Conservation (phyloP, 192 early-diverging fungal genomes). For the Coemansia sp. region DNA sequence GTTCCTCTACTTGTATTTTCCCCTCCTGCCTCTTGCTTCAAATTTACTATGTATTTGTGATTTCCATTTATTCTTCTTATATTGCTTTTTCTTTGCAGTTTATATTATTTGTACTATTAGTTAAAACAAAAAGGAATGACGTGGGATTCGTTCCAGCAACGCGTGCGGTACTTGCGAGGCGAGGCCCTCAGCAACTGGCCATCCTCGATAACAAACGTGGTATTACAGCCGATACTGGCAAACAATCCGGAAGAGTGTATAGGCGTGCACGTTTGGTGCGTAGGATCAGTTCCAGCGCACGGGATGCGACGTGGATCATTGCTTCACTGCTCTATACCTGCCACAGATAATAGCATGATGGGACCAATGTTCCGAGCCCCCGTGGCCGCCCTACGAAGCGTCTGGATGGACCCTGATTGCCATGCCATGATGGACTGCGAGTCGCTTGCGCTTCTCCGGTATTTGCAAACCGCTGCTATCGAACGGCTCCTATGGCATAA, state of each 20-base stretch:
- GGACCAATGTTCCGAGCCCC: background rate
- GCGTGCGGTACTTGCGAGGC: constrained; percentile 26
- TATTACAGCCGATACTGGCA: constrained; percentile 1
- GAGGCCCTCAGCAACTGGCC: constrained; percentile 23
- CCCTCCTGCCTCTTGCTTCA: no score
- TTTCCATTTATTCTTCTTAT: background rate
- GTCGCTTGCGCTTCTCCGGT: background rate
- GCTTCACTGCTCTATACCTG: constrained; percentile 8
- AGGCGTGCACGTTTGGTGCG: constrained; percentile 20
- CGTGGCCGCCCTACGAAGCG: constrained; percentile 14
- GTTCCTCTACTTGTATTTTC: background rate
- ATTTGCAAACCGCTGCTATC: background rate
- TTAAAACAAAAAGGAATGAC: constrained; percentile 5
- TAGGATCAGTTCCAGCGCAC: constrained; percentile 6
- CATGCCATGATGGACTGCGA: background rate
- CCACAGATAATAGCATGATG: background rate
- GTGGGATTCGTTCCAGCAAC: constrained; percentile 22
- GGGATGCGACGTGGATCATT: constrained; percentile 12
- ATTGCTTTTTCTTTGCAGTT: background rate
- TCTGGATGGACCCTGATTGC: constrained; percentile 13
- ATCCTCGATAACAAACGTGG: constrained; percentile 3
- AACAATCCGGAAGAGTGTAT: background rate
- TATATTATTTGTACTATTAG: background rate
- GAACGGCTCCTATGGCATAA: constrained; percentile 11
- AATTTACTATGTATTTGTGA: no score